Evolutionary conservation across 345 rosid genomes (phyloP).

Genomic region (Rubroshorea leprosula): DNA sequence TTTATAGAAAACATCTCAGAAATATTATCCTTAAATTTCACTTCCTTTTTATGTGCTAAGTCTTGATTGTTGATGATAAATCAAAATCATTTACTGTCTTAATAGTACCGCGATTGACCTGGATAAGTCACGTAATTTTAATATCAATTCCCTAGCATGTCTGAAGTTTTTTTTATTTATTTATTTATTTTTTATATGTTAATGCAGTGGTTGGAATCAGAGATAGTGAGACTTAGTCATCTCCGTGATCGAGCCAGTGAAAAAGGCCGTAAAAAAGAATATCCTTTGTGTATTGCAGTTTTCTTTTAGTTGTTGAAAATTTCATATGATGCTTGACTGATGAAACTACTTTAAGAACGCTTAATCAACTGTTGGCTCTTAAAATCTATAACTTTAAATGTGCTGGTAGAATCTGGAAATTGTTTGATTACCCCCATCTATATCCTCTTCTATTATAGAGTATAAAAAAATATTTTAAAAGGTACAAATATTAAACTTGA

Average conservation of each 20-base stretch:
- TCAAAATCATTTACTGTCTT: neutral
- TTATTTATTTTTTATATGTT: constrained; percentile 9
- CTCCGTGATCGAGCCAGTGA: constrained; percentile 99
- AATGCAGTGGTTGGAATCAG: constrained; percentile 84
- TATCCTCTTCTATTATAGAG: no score
- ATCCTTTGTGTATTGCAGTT: constrained; percentile 53
- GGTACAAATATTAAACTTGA: no score
- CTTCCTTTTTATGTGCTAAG: neutral
- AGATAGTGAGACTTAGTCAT: constrained; percentile 79
- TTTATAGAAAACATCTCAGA: neutral
- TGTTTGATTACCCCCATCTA: no score
- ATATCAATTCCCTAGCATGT: no score
- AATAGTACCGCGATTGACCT: neutral
- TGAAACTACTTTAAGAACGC: neutral
- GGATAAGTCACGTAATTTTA: no score
- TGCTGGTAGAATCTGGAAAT: no score
- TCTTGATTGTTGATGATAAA: neutral
- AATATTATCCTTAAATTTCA: no score
- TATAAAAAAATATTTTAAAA: no score
- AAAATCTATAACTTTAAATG: neutral
- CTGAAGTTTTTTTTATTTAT: neutral
- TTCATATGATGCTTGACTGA: constrained; percentile 1
- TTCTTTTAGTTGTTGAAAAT: neutral
- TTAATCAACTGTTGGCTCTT: neutral
- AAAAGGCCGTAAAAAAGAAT: constrained; percentile 86